Evolutionary conservation across 345 rosid species (phyloP).

Genomic region (Iberis pinnata): DNA sequence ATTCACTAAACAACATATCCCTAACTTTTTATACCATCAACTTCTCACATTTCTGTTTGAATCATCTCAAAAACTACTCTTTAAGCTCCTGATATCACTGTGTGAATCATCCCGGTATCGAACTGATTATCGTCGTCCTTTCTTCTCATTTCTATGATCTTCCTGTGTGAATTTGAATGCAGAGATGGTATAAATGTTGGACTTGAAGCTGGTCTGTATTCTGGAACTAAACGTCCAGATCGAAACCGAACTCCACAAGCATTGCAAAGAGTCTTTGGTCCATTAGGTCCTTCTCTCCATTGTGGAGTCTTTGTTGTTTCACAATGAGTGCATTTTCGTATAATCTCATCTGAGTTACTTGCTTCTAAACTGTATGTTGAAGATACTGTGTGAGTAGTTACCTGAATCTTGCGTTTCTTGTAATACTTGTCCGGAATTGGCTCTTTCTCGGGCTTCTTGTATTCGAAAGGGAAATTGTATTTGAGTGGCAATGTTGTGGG

Average conservation of each 20-base stretch:
- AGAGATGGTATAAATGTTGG: constrained; percentile 64
- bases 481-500: constrained; percentile 29
- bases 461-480: constrained; percentile 25
- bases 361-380: constrained; percentile 20
- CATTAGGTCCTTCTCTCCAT: constrained; percentile 95
- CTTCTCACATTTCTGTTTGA: background rate
- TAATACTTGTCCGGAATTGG: constrained; percentile 18
- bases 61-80: background rate
- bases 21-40: constrained; percentile 25
- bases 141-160: constrained; percentile 81
- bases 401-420: constrained; percentile 43
- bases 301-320: constrained; percentile 80
- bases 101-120: constrained; percentile 11
- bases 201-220: constrained; percentile 87
- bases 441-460: constrained; percentile 15
- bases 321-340: constrained; percentile 65
- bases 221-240: constrained; percentile 82
- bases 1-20: constrained; percentile 14
- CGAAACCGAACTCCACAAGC: constrained; percentile 91
- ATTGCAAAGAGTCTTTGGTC: constrained; percentile 92
- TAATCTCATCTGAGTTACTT: constrained; percentile 4
- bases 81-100: constrained; percentile 23
- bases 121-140: constrained; percentile 25
- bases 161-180: constrained; percentile 93
- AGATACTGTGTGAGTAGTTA: constrained; percentile 20